Conservation (phyloP, 2,329 filamentous ascomycete genomes). For the Fusarium sp. region DNA sequence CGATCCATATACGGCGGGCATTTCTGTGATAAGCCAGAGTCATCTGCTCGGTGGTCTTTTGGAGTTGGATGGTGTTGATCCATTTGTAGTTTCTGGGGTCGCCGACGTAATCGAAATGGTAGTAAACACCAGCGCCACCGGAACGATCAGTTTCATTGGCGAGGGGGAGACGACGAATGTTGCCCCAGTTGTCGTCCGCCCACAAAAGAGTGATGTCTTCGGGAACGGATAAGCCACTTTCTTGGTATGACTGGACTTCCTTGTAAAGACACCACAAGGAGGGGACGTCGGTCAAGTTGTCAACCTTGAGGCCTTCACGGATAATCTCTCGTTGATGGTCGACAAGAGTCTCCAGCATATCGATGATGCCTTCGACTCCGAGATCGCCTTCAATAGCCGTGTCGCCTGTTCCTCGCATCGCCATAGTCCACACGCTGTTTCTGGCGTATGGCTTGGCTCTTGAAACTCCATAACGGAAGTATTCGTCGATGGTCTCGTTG, state of each 20-base stretch:
- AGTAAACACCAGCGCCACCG: constrained; percentile 70
- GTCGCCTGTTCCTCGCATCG: constrained; percentile 78
- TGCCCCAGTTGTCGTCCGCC: constrained; percentile 74
- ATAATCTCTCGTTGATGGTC: constrained; percentile 54
- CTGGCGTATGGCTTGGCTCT: constrained; percentile 75
- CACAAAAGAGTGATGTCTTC: constrained; percentile 74
- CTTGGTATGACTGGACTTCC: constrained; percentile 73
- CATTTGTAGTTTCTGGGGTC: constrained; percentile 71
- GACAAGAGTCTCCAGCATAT: constrained; percentile 47
- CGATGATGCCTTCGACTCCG: constrained; percentile 58
- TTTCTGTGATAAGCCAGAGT: constrained; percentile 62
- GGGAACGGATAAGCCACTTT: constrained; percentile 68
- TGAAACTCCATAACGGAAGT: constrained; percentile 75
- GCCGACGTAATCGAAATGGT: constrained; percentile 74
- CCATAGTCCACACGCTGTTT: constrained; percentile 74
- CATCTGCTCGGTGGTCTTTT: constrained; percentile 55
- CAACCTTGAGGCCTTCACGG: constrained; percentile 31
- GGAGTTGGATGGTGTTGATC: constrained; percentile 62
- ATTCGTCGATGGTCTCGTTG: constrained; percentile 75
- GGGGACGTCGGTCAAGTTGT: constrained; percentile 37
- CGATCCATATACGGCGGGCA: constrained; percentile 70
- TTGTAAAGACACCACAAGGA: constrained; percentile 76
- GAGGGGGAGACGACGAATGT: constrained; percentile 68
- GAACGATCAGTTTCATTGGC: constrained; percentile 64
- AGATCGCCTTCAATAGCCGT: constrained; percentile 67